A percentile compares a stretch with the other conserved stretches of the same genome.
These are phyloP conservation scores for Kluyveromyces sp. DNA, from an alignment of 1,139 yeast genomes.

Conservation along the genomic window DNA sequence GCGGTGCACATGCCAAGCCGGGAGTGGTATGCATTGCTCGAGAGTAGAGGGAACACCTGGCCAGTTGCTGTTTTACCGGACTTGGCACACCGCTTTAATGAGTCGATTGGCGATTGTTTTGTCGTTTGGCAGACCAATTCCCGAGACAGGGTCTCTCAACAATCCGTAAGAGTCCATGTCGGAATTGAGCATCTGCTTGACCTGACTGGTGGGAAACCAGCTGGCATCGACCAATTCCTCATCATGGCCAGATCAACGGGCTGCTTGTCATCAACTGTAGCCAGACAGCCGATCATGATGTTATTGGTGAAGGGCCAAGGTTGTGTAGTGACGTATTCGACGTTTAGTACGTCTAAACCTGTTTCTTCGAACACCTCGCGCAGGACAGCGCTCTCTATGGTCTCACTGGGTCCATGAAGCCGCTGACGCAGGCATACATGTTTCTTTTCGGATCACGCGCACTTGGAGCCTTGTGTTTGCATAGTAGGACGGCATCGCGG, in stretches of 20 bases:
- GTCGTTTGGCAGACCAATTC: constrained; percentile 8
- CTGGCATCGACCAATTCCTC: constrained; percentile 8
- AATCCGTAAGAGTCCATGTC: constrained; percentile 6
- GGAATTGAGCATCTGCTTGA: constrained; percentile 4
- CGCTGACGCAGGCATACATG: constrained; percentile 83
- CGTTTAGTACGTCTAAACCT: constrained; percentile 59
- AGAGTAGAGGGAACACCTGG: no score
- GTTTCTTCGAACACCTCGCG: constrained; percentile 95
- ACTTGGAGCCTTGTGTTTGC: constrained; percentile 39
- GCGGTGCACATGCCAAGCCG: no score
- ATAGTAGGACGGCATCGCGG: constrained; percentile 59
- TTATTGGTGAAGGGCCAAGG: constrained; percentile 98
- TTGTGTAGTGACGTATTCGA: constrained; percentile 61
- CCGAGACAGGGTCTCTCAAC: constrained; percentile 6
- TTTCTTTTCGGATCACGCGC: constrained; percentile 29
- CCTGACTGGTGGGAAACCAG: constrained; percentile 5
- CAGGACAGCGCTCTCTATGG: constrained; percentile 78
- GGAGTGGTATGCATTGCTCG: no score
- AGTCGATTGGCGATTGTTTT: constrained; percentile 9
- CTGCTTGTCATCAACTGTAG: constrained; percentile 42
- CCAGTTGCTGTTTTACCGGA: background rate
- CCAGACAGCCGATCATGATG: constrained; percentile 88
- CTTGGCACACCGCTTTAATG: background rate
- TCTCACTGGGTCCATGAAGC: constrained; percentile 92
- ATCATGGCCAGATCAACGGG: constrained; percentile 6